phyloP scores from a whole-genome alignment of 2,329 filamentous ascomycete genomes.

The Exserohilum rostratum region DNA sequence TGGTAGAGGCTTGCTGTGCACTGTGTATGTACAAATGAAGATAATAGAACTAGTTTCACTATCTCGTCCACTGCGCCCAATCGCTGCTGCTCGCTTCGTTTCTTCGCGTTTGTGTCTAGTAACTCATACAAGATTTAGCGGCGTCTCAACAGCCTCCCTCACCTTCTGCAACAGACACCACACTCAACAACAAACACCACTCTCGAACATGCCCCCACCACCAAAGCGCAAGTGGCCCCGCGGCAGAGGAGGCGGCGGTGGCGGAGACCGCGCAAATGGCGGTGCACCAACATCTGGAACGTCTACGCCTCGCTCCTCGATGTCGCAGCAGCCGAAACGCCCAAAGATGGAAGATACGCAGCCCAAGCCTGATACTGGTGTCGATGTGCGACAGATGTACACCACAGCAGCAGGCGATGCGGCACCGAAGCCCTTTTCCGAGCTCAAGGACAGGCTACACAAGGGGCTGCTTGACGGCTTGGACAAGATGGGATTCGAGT shows the following conservation, averaged over 20 bases:
- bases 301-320: constrained; percentile 18
- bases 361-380: constrained; percentile 11
- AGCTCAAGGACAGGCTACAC: constrained; percentile 34
- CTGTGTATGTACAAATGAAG: constrained; percentile 33
- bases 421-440: constrained; percentile 36
- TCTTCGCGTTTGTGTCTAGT: constrained; percentile 21
- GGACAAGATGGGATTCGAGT: constrained; percentile 49
- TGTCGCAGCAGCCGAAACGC: constrained; percentile 33
- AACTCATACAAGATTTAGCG: constrained; percentile 27
- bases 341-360: constrained; percentile 24
- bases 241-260: constrained; percentile 19
- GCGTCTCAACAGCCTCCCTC: constrained; percentile 16
- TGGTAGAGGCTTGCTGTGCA: constrained; percentile 22
- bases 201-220: constrained; percentile 28
- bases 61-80: constrained; percentile 25
- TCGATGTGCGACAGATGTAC: constrained; percentile 34
- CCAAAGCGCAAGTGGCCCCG: constrained; percentile 36
- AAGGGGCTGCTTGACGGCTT: constrained; percentile 38
- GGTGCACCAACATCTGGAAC: constrained; percentile 7
- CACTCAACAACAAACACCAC: not conserved
- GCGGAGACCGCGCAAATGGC: constrained; percentile 13
- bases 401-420: constrained; percentile 28
- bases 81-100: constrained; percentile 25
- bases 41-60: constrained; percentile 34
- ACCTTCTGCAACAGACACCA: constrained; percentile 21